Evolutionary conservation across 78 protist species (phyloP).

Genomic region (Chrysochromulina parva): DNA sequence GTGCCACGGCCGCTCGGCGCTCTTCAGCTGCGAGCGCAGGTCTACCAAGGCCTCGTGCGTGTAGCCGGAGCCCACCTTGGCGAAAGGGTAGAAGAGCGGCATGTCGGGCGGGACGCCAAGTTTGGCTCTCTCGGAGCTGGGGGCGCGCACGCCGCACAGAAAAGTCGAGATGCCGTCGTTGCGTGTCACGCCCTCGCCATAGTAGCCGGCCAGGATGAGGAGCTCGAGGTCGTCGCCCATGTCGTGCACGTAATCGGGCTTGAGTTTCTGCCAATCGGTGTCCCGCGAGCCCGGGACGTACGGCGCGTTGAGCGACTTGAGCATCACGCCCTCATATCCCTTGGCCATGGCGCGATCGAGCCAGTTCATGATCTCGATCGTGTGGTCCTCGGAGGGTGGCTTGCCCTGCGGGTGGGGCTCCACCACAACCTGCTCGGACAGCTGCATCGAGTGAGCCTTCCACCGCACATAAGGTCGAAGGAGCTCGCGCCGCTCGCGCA

Average conservation of each 20-base stretch:
- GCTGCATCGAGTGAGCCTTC: background rate
- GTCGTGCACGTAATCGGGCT: conserved; percentile 2
- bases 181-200: background rate
- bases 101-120: background rate
- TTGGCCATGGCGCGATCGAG: background rate
- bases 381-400: no score
- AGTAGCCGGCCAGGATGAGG: background rate
- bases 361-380: background rate
- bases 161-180: background rate
- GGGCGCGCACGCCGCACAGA: background rate
- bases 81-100: background rate
- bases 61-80: conserved; percentile 28
- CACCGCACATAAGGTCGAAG: background rate
- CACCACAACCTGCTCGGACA: background rate
- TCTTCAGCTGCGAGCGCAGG: background rate
- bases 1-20: background rate
- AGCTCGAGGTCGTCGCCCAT: background rate
- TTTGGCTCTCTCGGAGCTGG: background rate
- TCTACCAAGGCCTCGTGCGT: background rate
- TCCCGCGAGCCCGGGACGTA: background rate
- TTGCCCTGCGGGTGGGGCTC: background rate
- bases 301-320: background rate
- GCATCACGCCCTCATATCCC: background rate
- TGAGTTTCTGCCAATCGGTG: background rate
- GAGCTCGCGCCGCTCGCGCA: background rate